Conservation (phyloP, 1,284 basidiomycete genomes). For the Apiotrichum sp. region DNA sequence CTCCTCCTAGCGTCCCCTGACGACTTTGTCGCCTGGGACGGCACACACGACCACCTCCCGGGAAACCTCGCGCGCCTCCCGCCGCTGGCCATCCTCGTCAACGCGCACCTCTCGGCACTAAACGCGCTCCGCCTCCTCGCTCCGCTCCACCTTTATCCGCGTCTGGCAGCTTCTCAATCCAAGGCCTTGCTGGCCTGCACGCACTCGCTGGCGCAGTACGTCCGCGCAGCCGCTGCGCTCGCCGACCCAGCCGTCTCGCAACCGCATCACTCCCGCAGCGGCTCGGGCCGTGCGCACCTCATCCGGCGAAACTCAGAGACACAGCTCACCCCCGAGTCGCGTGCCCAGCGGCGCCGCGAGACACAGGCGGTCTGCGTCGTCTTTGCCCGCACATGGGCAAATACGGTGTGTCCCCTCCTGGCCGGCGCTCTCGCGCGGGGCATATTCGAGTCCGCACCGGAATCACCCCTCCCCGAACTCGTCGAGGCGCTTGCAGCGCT, state of each 20-base stretch:
- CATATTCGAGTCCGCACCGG: constrained; percentile 55
- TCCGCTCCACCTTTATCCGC: constrained; percentile 55
- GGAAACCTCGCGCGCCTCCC: constrained; percentile 65
- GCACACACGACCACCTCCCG: constrained; percentile 28
- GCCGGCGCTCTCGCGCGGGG: constrained; percentile 63
- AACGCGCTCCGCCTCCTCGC: constrained; percentile 78
- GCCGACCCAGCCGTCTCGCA: background rate
- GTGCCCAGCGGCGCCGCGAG: constrained; percentile 38
- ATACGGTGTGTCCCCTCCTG: constrained; percentile 62
- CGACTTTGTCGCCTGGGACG: constrained; percentile 9
- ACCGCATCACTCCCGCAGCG: constrained; percentile 2
- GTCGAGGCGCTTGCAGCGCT: constrained; percentile 16
- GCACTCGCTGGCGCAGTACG: constrained; percentile 50
- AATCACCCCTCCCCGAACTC: constrained; percentile 2
- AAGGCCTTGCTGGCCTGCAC: constrained; percentile 48
- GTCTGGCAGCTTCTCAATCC: constrained; percentile 54
- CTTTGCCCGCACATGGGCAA: constrained; percentile 51
- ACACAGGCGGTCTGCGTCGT: constrained; percentile 52
- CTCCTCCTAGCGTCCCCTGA: constrained; percentile 19
- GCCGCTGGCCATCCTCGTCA: constrained; percentile 68
- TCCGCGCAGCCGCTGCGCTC: constrained; percentile 32
- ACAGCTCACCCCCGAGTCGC: constrained; percentile 29
- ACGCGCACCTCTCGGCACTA: constrained; percentile 65
- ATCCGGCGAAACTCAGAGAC: constrained; percentile 32
- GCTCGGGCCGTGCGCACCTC: constrained; percentile 19